Evolutionary conservation across 2,329 filamentous ascomycete species (phyloP).

Genomic region (Neodidymelliopsis sp.): DNA sequence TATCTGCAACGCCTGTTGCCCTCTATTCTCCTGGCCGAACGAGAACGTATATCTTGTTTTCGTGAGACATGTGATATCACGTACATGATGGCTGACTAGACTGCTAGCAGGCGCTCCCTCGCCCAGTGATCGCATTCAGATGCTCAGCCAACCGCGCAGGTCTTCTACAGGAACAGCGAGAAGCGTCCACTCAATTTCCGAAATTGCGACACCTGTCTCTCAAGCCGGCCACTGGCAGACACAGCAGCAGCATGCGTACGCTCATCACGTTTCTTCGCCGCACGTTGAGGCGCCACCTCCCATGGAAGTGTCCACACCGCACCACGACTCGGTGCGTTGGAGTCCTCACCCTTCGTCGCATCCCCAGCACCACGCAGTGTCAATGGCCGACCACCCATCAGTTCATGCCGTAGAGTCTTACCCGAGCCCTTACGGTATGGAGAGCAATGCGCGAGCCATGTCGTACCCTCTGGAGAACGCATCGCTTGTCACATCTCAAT

Average conservation of each 20-base stretch:
- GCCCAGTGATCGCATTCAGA: constrained; percentile 50
- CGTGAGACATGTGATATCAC: constrained; percentile 25
- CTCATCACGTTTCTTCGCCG: constrained; percentile 45
- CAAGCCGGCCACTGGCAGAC: constrained; percentile 49
- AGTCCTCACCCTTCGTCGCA: constrained; percentile 44
- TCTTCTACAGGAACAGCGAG: constrained; percentile 49
- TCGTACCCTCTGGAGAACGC: constrained; percentile 50
- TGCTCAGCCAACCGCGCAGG: constrained; percentile 48
- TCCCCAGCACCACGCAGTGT: constrained; percentile 43
- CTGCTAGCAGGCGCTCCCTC: constrained; percentile 42
- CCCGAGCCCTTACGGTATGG: constrained; percentile 48
- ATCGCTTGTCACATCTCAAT: constrained; percentile 46
- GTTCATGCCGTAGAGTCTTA: constrained; percentile 44
- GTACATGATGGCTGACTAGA: constrained; percentile 30
- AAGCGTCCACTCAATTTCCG: constrained; percentile 47
- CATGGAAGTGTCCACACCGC: constrained; percentile 40
- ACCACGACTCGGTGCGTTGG: constrained; percentile 44
- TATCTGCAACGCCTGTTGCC: constrained; percentile 27
- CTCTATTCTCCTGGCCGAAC: constrained; percentile 16
- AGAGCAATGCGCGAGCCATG: constrained; percentile 48
- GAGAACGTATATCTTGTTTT: constrained; percentile 11
- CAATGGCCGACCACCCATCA: constrained; percentile 42
- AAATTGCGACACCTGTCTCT: constrained; percentile 46
- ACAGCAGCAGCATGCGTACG: constrained; percentile 47
- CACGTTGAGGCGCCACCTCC: constrained; percentile 41